Percentiles rank a stretch among this genome's conserved stretches.
Evolutionary conservation across 495 filamentous ascomycete genomes (phyloP).

Genomic region (Penicillium diatomitis): DNA sequence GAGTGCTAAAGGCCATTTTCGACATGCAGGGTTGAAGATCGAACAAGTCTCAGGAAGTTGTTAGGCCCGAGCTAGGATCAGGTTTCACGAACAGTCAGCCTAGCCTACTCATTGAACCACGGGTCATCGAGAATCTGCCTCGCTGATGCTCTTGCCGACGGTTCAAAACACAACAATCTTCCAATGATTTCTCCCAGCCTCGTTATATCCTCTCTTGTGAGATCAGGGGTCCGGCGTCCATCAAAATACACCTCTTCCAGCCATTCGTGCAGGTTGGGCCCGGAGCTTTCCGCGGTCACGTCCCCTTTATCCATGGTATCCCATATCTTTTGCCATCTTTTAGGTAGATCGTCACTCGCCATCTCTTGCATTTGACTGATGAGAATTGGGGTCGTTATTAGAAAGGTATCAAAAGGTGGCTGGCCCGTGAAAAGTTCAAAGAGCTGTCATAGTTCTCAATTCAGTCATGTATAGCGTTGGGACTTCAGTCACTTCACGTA

Average conservation of each 20-base stretch:
- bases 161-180: slow-evolving; percentile 25
- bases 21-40: no score
- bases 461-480: not conserved
- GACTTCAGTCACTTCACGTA: slow-evolving; percentile 13
- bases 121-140: slow-evolving; percentile 24
- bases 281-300: slow-evolving; percentile 8
- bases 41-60: not conserved
- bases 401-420: slow-evolving; percentile 27
- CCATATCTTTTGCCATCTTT: slow-evolving; percentile 21
- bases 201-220: slow-evolving; percentile 20
- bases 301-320: slow-evolving; percentile 13
- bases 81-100: not conserved
- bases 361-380: slow-evolving; percentile 27
- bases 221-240: slow-evolving; percentile 13
- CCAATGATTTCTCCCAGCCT: slow-evolving; percentile 23
- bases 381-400: slow-evolving; percentile 23
- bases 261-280: slow-evolving; percentile 24
- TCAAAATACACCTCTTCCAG: slow-evolving; percentile 30
- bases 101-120: slow-evolving; percentile 20
- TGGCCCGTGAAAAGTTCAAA: slow-evolving; percentile 32
- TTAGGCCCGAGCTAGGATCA: not conserved
- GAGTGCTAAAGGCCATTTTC: no score
- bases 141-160: slow-evolving; percentile 23
- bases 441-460: slow-evolving; percentile 20
- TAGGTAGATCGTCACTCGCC: slow-evolving; percentile 21